Conservation (phyloP, 2,329 filamentous ascomycete genomes). For the Alternaria incomplexa region DNA sequence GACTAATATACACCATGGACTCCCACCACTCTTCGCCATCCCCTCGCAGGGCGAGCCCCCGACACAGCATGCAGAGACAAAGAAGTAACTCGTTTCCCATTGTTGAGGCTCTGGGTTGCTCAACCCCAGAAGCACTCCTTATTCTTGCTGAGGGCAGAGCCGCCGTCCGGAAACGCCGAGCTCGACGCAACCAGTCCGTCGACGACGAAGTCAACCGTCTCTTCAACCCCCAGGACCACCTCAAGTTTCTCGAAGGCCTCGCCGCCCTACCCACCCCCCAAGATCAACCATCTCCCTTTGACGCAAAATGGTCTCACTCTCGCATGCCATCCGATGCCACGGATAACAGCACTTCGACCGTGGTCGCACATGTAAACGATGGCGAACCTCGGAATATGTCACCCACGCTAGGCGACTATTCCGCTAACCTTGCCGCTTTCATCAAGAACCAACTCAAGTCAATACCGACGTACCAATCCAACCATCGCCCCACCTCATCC, state of each 20-base stretch:
- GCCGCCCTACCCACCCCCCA: conserved; percentile 16
- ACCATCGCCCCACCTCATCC: conserved; percentile 22
- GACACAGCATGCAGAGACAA: conserved; percentile 34
- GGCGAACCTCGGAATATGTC: conserved; percentile 7
- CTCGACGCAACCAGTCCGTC: conserved; percentile 31
- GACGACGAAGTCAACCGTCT: conserved; percentile 25
- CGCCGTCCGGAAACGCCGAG: conserved; percentile 39
- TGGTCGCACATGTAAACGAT: conserved; percentile 23
- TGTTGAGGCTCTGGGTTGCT: conserved; percentile 43
- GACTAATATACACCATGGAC: conserved; percentile 30
- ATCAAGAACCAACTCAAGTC: conserved; percentile 43
- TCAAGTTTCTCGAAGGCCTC: conserved; percentile 34
- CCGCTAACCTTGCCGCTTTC: conserved; percentile 46
- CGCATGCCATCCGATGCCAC: conserved; percentile 39
- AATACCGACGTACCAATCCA: conserved; percentile 39
- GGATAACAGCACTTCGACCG: conserved; percentile 38
- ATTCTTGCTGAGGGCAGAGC: conserved; percentile 45
- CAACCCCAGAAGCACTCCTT: conserved; percentile 43
- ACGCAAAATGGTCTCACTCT: conserved; percentile 24
- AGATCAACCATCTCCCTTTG: conserved; percentile 13
- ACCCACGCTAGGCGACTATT: conserved; percentile 38
- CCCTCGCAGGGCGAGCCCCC: conserved; percentile 22
- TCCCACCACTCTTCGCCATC: conserved; percentile 31
- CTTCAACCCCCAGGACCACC: conserved; percentile 39
- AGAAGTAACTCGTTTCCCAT: conserved; percentile 47